Base-by-base conservation (phyloP, 352 stramenopile genomes). In the Nothophytophthora sp. region DNA sequence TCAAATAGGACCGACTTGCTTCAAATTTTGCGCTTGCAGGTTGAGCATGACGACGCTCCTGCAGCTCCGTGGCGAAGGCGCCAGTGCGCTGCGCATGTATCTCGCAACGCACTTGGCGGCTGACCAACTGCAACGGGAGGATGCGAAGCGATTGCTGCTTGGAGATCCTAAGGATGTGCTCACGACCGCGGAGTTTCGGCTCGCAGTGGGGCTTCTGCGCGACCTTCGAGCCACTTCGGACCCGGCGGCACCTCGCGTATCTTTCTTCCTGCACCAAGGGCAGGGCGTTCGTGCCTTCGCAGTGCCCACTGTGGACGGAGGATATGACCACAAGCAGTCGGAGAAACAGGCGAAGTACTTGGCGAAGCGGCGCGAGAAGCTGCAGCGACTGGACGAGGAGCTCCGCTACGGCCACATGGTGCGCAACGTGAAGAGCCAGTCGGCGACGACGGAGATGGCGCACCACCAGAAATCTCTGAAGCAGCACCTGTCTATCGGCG, bases 331-430 rank as follows among this genome's bases (percentile, higher is more conserved):
- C n/a, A 12, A 56, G 22, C 35, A 12, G 13, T 44, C 56, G 36
- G 38, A 56, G 22, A 54, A 66, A 27, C 66, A 51, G 19, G 32
- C 11, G 18, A 50, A 58, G 37, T 84, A 86, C 40, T 34, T 91
- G 46, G 64, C 62, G 10, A 73, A 67, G 16, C 77, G 81, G 1
- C 76, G 80, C 10, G 42, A 74, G 42, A 81, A 88, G 59, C 60
- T 95, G 25, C 67, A 76, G 62, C 80, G 85, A 2, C 55, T 90
- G 42, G 81, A 95, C 45, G 82, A 95, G 55, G 85, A 95, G 50
- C 80, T 86, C 70, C 73, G 66, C 16, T 95, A 95, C 54, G 63
- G 76, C 38, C 59, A 67, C n/a, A 73, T 95, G 63, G 71, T 93
- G 32, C 63, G 63, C 38, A 93, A 92, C 50, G 66, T 95, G 13